phyloP scores from a whole-genome alignment of 2,329 filamentous ascomycete species.

The Sarocladiaceae sp. region DNA sequence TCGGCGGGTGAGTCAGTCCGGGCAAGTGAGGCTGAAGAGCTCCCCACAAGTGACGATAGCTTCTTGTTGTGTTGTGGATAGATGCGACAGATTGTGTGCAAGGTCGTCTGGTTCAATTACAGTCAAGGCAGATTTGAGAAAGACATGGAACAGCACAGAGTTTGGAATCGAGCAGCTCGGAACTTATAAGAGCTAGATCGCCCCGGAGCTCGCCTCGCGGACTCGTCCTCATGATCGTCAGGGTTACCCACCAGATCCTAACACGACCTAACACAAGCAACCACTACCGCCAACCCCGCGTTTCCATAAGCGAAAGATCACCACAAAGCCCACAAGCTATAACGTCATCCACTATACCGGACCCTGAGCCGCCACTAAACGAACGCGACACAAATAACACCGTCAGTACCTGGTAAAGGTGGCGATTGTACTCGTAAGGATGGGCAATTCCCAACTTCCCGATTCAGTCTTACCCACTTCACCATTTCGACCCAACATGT shows the following conservation, averaged over 20 bases:
- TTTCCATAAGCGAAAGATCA: neutral
- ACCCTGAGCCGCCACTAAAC: neutral
- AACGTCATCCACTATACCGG: neutral
- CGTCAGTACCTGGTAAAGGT: too few species aligned
- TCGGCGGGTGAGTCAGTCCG: conserved; percentile 7
- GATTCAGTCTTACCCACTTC: neutral
- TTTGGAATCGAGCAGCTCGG: neutral
- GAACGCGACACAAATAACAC: neutral
- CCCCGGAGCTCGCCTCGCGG: neutral
- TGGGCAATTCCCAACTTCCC: neutral
- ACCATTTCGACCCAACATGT: neutral
- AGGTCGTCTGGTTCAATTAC: too few species aligned
- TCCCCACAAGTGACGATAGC: neutral
- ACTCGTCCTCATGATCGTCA: neutral
- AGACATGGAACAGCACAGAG: too few species aligned
- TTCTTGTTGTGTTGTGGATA: too few species aligned
- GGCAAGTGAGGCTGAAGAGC: neutral
- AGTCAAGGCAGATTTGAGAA: too few species aligned
- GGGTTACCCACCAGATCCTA: too few species aligned
- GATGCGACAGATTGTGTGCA: neutral
- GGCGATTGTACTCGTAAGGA: neutral
- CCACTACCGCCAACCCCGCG: neutral
- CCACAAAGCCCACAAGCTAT: neutral
- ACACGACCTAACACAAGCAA: too few species aligned
- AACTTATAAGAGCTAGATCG: neutral